Percentiles rank a stretch among this genome's conserved stretches.
These are phyloP conservation scores for Penicillium antarcticum DNA, from an alignment of 495 filamentous ascomycete species.

Conservation along the genomic window DNA sequence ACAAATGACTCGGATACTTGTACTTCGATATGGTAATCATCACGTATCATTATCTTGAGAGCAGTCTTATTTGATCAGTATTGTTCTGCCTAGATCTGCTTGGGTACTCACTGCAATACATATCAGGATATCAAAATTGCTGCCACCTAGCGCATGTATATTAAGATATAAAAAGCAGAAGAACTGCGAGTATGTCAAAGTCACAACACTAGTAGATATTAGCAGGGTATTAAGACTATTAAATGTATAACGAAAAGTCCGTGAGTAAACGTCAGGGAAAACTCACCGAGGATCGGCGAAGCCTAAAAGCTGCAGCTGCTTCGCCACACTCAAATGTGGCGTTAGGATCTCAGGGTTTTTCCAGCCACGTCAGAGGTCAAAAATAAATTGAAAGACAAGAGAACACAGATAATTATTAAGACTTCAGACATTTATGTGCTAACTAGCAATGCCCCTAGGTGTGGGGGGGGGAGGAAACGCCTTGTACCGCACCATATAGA, in stretches of 20 bases:
- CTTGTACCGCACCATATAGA: conserved; percentile 16
- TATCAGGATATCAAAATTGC: conserved; percentile 10
- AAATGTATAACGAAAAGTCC: conserved; percentile 8
- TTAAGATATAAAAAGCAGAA: conserved; percentile 8
- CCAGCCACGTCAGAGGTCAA: conserved; percentile 26
- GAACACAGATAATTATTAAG: not conserved
- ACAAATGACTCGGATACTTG: conserved; percentile 25
- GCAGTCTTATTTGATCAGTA: not conserved
- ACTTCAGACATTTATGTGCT: conserved; percentile 26
- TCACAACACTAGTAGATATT: conserved; percentile 5
- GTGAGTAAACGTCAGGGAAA: conserved; percentile 24
- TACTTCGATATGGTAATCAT: conserved; percentile 32
- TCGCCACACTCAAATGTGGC: conserved; percentile 27
- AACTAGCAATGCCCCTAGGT: conserved; percentile 17
- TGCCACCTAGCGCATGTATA: conserved; percentile 9
- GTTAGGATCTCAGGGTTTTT: conserved; percentile 15
- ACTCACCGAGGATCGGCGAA: conserved; percentile 25
- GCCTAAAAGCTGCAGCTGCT: conserved; percentile 33
- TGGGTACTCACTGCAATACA: conserved; percentile 1
- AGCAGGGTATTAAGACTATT: conserved; percentile 4
- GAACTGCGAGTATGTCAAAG: conserved; percentile 11
- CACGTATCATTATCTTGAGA: conserved; percentile 14
- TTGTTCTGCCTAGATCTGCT: not conserved
- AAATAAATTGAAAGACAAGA: conserved; percentile 10
- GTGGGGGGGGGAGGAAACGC: conserved; percentile 11